Percentiles rank a stretch among this genome's conserved stretches.
These are phyloP conservation scores for Pythium rhizo-oryzae DNA, from an alignment of 352 stramenopile genomes.

Conservation along the genomic window DNA sequence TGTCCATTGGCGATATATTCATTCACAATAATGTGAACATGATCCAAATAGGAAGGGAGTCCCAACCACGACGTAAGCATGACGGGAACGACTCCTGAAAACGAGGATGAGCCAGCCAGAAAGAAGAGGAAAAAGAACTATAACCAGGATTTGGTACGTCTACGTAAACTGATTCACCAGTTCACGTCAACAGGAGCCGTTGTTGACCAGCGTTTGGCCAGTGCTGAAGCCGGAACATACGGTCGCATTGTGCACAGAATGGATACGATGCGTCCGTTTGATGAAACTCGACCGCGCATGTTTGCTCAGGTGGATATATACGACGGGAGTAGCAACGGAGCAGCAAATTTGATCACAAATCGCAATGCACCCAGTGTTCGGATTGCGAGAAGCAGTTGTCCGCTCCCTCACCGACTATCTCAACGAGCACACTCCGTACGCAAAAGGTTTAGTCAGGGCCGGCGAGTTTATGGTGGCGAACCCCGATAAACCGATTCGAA, in stretches of 20 bases:
- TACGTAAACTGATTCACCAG: not conserved
- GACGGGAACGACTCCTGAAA: too few species aligned
- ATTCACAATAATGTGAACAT: too few species aligned
- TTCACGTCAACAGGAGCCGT: slow-evolving; percentile 2
- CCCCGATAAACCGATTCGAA: not conserved
- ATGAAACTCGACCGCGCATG: not conserved
- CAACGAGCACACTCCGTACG: not conserved
- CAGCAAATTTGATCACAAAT: not conserved
- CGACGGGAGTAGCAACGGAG: not conserved
- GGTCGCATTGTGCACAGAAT: not conserved
- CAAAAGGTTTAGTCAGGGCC: not conserved
- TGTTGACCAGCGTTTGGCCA: not conserved
- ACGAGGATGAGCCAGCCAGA: too few species aligned
- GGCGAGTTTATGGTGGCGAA: not conserved
- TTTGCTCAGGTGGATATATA: slow-evolving; percentile 1
- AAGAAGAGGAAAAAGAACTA: too few species aligned
- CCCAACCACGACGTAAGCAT: too few species aligned
- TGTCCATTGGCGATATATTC: too few species aligned
- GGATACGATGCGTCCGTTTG: not conserved
- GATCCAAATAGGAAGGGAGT: too few species aligned
- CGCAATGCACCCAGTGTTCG: not conserved
- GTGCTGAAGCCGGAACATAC: not conserved
- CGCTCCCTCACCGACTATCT: not conserved
- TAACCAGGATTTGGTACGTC: too few species aligned
- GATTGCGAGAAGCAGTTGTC: not conserved